These are phyloP conservation scores for Hyphopichia khmerensis DNA, from an alignment of 1,139 yeast genomes.

Conservation along the genomic window DNA sequence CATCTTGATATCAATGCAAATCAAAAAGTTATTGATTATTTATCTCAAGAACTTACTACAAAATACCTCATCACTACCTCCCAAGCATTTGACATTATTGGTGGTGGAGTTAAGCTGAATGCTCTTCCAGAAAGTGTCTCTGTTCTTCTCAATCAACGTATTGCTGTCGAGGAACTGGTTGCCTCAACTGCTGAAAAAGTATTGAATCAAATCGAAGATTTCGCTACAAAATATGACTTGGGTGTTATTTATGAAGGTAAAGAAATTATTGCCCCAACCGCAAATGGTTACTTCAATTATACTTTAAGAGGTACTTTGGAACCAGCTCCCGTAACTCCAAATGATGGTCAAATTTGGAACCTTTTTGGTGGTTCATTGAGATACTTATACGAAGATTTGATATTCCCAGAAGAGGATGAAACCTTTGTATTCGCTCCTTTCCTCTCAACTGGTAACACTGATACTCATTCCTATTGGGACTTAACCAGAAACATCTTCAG, in stretches of 20 bases:
- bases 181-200: slow-evolving; percentile 39
- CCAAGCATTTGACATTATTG: slow-evolving; percentile 65
- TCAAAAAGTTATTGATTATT: slow-evolving; percentile 34
- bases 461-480: slow-evolving; percentile 42
- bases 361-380: slow-evolving; percentile 56
- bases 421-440: slow-evolving; percentile 33
- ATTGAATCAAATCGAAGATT: slow-evolving; percentile 28
- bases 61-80: slow-evolving; percentile 58
- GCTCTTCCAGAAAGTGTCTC: slow-evolving; percentile 72
- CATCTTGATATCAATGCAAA: slow-evolving; percentile 43
- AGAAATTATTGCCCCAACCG: slow-evolving; percentile 26
- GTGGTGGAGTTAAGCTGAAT: slow-evolving; percentile 71
- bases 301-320: slow-evolving; percentile 35
- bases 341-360: slow-evolving; percentile 50
- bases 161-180: slow-evolving; percentile 51
- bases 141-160: slow-evolving; percentile 57
- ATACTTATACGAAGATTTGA: slow-evolving; percentile 52
- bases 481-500: slow-evolving; percentile 38
- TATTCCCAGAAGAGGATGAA: slow-evolving; percentile 26
- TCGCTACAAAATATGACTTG: slow-evolving; percentile 47
- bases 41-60: slow-evolving; percentile 16
- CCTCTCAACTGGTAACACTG: slow-evolving; percentile 40
- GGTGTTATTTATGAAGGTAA: slow-evolving; percentile 44
- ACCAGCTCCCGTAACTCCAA: slow-evolving; percentile 62
- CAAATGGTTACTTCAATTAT: slow-evolving; percentile 48